Percentiles rank a stretch among this genome's conserved stretches.
These are phyloP conservation scores for Cutaneotrichosporon daszewskae DNA, from an alignment of 1,284 basidiomycete species.

Conservation along the genomic window DNA sequence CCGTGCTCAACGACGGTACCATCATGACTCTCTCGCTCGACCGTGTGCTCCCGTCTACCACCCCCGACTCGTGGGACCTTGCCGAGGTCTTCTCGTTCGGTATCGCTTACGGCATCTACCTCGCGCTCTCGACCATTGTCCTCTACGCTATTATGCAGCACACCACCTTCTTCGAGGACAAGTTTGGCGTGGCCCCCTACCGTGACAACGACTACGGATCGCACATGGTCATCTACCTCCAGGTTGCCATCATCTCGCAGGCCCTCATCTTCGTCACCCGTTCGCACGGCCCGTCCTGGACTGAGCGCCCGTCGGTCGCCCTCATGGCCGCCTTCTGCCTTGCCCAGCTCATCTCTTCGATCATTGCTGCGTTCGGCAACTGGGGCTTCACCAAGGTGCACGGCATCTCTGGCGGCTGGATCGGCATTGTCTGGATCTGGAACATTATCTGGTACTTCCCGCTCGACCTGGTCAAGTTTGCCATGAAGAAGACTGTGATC, in stretches of 20 bases:
- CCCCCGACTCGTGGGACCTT: slow-evolving; percentile 92
- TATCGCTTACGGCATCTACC: slow-evolving; percentile 87
- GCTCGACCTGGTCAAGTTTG: slow-evolving; percentile 92
- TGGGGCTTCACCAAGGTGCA: slow-evolving; percentile 83
- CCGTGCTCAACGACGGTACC: slow-evolving; percentile 93
- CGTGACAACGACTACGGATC: slow-evolving; percentile 48
- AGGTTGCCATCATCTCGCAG: slow-evolving; percentile 96
- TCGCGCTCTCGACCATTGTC: slow-evolving; percentile 79
- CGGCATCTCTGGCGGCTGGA: slow-evolving; percentile 81
- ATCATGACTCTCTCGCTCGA: slow-evolving; percentile 99
- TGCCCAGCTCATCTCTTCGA: slow-evolving; percentile 88
- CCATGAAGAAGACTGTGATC: slow-evolving; percentile 88
- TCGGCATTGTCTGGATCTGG: slow-evolving; percentile 96
- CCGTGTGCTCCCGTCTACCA: slow-evolving; percentile 86
- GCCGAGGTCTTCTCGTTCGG: slow-evolving; percentile 94
- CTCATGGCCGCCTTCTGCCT: slow-evolving; percentile 84
- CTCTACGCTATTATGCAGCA: slow-evolving; percentile 79
- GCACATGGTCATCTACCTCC: slow-evolving; percentile 64
- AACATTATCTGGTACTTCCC: slow-evolving; percentile 93
- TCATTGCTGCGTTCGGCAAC: slow-evolving; percentile 87
- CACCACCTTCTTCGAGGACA: slow-evolving; percentile 83
- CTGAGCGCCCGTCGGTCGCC: slow-evolving; percentile 89
- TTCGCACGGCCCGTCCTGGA: slow-evolving; percentile 95
- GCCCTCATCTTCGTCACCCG: slow-evolving; percentile 96
- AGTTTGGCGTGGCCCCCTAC: slow-evolving; percentile 63